phyloP scores from a whole-genome alignment of 192 early-diverging fungal genomes.

The Rhizophlyctis rosea region DNA sequence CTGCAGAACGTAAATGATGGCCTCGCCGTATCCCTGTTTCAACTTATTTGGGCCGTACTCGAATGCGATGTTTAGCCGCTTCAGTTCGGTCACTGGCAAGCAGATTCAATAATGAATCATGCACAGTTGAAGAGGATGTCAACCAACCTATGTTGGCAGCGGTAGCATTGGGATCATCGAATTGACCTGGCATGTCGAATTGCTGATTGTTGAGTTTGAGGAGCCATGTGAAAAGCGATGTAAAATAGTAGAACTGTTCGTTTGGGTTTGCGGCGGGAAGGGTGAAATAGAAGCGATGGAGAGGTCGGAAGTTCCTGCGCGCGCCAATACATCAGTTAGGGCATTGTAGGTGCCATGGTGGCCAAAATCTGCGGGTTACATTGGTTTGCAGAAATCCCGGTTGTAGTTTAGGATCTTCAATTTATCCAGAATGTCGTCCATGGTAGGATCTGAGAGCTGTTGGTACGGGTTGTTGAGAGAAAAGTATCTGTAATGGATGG shows the following conservation, averaged over 20 bases:
- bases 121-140: background rate
- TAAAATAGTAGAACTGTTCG: constrained; percentile 56
- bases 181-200: constrained; percentile 54
- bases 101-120: too few species aligned
- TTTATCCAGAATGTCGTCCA: constrained; percentile 53
- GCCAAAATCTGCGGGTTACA: too few species aligned
- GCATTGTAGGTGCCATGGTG: background rate
- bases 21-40: constrained; percentile 58
- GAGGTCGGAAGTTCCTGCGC: constrained; percentile 37
- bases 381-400: constrained; percentile 42
- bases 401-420: constrained; percentile 48
- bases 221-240: constrained; percentile 50
- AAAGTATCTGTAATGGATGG: too few species aligned
- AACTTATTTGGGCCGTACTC: constrained; percentile 56
- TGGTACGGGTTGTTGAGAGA: too few species aligned
- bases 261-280: constrained; percentile 45
- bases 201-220: constrained; percentile 28
- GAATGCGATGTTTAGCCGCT: constrained; percentile 46
- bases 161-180: constrained; percentile 61
- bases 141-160: constrained; percentile 49
- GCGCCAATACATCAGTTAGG: too few species aligned
- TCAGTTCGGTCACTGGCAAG: constrained; percentile 45
- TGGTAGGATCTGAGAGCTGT: background rate
- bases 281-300: constrained; percentile 44
- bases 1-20: constrained; percentile 41